Evolutionary conservation across 2,329 filamentous ascomycete genomes (phyloP).

Genomic region (Aureobasidium sp.): DNA sequence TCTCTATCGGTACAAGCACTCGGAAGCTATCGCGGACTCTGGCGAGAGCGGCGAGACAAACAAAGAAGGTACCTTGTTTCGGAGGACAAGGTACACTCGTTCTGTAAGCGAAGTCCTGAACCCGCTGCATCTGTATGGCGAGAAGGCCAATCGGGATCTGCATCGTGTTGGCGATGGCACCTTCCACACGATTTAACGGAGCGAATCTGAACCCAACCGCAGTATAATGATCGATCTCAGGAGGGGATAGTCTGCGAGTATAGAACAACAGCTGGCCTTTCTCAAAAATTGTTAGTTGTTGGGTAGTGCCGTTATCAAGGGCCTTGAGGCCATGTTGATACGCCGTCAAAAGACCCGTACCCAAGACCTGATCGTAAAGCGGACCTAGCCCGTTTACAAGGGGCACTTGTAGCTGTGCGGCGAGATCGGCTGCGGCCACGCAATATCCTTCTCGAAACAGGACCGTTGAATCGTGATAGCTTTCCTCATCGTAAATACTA

Average conservation of each 20-base stretch:
- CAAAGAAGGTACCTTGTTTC: constrained; percentile 35
- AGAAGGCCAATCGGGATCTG: constrained; percentile 63
- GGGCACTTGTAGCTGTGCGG: constrained; percentile 58
- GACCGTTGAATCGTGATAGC: constrained; percentile 63
- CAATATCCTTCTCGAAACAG: constrained; percentile 81
- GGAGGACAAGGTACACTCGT: constrained; percentile 33
- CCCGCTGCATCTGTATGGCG: constrained; percentile 52
- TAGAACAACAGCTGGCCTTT: constrained; percentile 77
- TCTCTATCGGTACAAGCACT: constrained; percentile 35
- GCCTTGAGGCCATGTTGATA: constrained; percentile 6
- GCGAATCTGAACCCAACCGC: constrained; percentile 75
- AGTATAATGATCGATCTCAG: constrained; percentile 58
- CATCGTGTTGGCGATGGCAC: constrained; percentile 63
- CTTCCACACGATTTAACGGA: constrained; percentile 58
- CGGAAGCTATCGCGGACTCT: constrained; percentile 33
- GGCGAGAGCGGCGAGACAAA: constrained; percentile 30
- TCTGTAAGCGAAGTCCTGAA: constrained; percentile 52
- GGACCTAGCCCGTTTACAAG: constrained; percentile 48
- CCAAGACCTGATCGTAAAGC: constrained; percentile 68
- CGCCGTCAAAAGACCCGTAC: constrained; percentile 45
- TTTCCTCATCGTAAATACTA: constrained; percentile 44
- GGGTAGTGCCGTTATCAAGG: constrained; percentile 10
- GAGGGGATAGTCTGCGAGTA: constrained; percentile 54
- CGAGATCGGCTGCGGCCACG: constrained; percentile 67
- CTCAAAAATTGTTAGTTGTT: constrained; percentile 40